Percentiles rank a stretch among this genome's conserved stretches.
phyloP scores from a whole-genome alignment of 2,329 filamentous ascomycete genomes.

The Nothophoma quercina region DNA sequence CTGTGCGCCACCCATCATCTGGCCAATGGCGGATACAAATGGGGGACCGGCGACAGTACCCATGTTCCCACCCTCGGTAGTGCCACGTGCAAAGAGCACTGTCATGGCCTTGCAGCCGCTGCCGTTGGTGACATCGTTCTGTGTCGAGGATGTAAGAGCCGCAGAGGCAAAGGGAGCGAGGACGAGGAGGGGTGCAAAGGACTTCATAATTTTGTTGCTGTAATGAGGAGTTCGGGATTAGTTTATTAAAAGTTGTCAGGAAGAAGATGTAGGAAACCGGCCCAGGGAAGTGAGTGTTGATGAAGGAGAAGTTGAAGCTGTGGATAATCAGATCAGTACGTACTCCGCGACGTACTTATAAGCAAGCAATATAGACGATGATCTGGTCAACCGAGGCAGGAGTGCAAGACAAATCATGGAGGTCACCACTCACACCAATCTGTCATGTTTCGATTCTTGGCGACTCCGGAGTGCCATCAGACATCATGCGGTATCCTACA shows the following conservation, averaged over 20 bases:
- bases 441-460: conserved; percentile 25
- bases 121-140: conserved; percentile 39
- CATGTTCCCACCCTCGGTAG: conserved; percentile 62
- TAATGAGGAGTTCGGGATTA: not conserved
- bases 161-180: conserved; percentile 21
- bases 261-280: not conserved
- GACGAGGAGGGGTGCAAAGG: conserved; percentile 20
- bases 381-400: not conserved
- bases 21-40: conserved; percentile 57
- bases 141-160: conserved; percentile 30
- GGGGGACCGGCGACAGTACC: conserved; percentile 60
- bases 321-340: not conserved
- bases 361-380: not conserved
- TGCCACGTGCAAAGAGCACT: conserved; percentile 65
- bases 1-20: conserved; percentile 49
- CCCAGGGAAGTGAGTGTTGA: not conserved
- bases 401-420: conserved; percentile 1
- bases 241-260: not conserved
- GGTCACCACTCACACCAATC: not conserved
- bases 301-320: not conserved
- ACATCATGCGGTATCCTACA: conserved; percentile 25
- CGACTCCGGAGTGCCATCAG: conserved; percentile 12
- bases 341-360: conserved; percentile 4
- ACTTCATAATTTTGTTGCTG: conserved; percentile 22
- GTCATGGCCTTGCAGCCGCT: conserved; percentile 57